Percentiles rank a stretch among this genome's conserved stretches.
Conservation (phyloP, 257 asterid genomes). For the Nicotiana paniculata region DNA sequence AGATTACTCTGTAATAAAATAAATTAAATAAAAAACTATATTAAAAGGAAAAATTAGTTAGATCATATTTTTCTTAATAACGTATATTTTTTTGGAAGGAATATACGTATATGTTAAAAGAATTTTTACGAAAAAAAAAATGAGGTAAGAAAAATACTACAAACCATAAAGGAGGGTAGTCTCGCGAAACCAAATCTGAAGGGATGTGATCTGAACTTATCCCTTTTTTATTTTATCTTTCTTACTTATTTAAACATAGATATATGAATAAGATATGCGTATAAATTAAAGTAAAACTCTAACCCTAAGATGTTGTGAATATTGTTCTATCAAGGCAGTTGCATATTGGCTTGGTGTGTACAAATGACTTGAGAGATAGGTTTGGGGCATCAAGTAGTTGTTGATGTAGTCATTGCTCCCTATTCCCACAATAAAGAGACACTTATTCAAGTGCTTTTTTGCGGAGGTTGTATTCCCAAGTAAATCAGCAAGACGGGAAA, state of each 20-base stretch:
- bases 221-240: background rate
- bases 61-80: no score
- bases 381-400: conserved; percentile 32
- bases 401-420: conserved; percentile 64
- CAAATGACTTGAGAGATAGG: conserved; percentile 13
- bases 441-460: conserved; percentile 18
- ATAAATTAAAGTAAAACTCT: background rate
- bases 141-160: no score
- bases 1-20: no score
- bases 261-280: background rate
- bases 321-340: conserved; percentile 16
- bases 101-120: no score
- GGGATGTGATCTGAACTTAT: no score
- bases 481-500: background rate
- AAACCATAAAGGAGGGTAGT: no score
- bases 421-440: conserved; percentile 40
- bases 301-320: conserved; percentile 16
- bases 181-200: no score
- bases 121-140: no score
- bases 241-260: background rate
- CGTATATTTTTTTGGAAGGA: no score
- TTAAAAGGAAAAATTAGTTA: no score
- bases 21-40: no score
- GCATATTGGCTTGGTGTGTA: conserved; percentile 40
- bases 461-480: conserved; percentile 1